Conservation (phyloP, 2,329 filamentous ascomycete genomes). For the Pseudofabraea citricarpa region DNA sequence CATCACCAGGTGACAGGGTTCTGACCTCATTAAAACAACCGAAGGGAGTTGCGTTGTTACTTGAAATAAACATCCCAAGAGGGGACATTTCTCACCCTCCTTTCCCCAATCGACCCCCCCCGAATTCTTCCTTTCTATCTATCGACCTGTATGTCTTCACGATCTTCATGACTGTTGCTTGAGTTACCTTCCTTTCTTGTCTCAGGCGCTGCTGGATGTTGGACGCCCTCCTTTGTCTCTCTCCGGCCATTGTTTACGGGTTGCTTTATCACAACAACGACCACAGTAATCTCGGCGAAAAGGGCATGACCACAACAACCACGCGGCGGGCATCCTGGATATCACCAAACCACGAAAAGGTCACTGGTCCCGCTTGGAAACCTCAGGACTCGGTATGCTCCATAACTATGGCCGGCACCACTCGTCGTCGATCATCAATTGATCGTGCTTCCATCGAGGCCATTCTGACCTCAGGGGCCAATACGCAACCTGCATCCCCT, state of each 20-base stretch:
- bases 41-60: background rate
- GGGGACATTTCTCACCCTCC: background rate
- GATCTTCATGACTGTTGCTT: background rate
- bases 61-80: conserved; percentile 2
- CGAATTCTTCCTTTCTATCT: background rate
- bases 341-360: conserved; percentile 15
- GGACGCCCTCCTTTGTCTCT: background rate
- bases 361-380: conserved; percentile 3
- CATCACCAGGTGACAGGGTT: too few relatives aligned
- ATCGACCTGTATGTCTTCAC: background rate
- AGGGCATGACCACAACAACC: conserved; percentile 16
- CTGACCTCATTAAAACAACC: too few relatives aligned
- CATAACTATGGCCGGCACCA: conserved; percentile 20
- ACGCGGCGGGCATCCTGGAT: conserved; percentile 16
- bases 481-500: conserved; percentile 14
- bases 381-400: conserved; percentile 18
- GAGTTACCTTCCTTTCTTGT: background rate
- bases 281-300: conserved; percentile 10
- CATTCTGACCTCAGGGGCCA: conserved; percentile 24
- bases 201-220: conserved; percentile 1
- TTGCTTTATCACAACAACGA: conserved; percentile 17
- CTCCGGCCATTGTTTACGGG: background rate
- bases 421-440: conserved; percentile 21
- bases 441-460: conserved; percentile 23
- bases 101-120: background rate